Evolutionary conservation across 176 grass and related monocot genomes (phyloP).

Genomic region (Oryza nivara): DNA sequence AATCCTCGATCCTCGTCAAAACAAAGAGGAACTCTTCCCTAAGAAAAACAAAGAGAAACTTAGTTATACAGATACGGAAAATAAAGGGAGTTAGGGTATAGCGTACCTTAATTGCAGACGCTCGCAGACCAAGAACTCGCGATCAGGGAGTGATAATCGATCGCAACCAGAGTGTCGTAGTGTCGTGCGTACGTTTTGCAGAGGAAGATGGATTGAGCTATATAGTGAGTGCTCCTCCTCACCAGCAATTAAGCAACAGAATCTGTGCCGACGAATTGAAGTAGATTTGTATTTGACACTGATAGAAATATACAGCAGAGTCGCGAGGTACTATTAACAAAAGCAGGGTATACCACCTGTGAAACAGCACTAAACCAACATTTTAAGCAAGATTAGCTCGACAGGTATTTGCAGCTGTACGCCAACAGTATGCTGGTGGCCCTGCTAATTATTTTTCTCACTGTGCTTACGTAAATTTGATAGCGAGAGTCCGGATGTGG

Average conservation of each 20-base stretch:
- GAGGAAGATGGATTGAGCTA: not conserved
- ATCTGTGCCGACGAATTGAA: not conserved
- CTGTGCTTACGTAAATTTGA: not conserved
- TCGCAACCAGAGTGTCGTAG: too few species aligned
- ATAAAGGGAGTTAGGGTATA: not conserved
- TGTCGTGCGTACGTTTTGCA: not conserved
- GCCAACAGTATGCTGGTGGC: too few species aligned
- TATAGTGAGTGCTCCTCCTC: not conserved
- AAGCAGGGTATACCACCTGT: too few species aligned
- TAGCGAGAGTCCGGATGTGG: not conserved
- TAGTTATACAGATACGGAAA: not conserved
- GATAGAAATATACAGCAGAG: not conserved
- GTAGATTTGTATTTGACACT: not conserved
- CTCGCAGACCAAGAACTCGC: not conserved
- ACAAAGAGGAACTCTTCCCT: not conserved
- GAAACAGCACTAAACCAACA: too few species aligned
- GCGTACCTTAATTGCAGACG: not conserved
- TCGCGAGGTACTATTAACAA: too few species aligned
- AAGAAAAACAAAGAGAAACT: not conserved
- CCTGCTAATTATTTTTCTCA: not conserved
- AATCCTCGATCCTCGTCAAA: not conserved
- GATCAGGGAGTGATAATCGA: not conserved
- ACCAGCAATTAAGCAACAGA: not conserved
- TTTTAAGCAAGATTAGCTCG: too few species aligned
- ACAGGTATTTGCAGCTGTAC: too few species aligned